Conservation (phyloP, 163 green algal genomes). For the Picocystis sp. region DNA sequence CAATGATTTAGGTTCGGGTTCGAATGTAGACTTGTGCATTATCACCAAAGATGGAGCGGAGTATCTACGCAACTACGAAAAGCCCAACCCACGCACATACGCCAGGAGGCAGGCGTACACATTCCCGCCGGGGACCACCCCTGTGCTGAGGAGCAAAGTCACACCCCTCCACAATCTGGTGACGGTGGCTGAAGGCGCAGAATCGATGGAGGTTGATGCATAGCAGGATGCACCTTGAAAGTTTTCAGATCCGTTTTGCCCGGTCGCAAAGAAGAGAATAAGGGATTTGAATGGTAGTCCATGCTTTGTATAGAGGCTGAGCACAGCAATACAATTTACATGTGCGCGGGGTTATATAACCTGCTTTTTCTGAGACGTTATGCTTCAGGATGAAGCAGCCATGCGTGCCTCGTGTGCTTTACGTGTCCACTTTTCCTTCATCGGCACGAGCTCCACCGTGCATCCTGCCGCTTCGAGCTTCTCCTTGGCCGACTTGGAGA, state of each 20-base stretch:
- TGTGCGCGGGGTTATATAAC: too few species aligned
- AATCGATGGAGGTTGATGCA: too few species aligned
- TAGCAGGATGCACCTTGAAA: too few species aligned
- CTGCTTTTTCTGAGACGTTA: constrained; percentile 2
- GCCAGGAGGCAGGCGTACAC: constrained; percentile 9
- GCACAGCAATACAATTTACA: too few species aligned
- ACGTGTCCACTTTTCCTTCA: constrained; percentile 52
- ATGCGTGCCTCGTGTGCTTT: constrained; percentile 11
- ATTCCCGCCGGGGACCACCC: constrained; percentile 18
- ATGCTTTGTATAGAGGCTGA: too few species aligned
- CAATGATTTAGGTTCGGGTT: constrained; percentile 92
- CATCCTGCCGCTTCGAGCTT: constrained; percentile 78
- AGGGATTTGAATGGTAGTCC: too few species aligned
- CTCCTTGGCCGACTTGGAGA: constrained; percentile 48
- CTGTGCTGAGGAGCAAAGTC: constrained; percentile 10
- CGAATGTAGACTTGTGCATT: constrained; percentile 93
- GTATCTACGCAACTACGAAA: constrained; percentile 82
- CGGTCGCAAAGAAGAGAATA: too few species aligned
- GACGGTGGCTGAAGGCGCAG: background rate
- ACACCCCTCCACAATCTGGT: background rate
- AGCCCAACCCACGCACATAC: constrained; percentile 38
- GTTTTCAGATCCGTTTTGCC: too few species aligned
- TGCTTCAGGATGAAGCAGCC: background rate
- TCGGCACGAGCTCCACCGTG: constrained; percentile 33
- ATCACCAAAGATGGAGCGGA: constrained; percentile 66